Evolutionary conservation across 352 stramenopile genomes (phyloP).

Genomic region (Discostella stelligera): DNA sequence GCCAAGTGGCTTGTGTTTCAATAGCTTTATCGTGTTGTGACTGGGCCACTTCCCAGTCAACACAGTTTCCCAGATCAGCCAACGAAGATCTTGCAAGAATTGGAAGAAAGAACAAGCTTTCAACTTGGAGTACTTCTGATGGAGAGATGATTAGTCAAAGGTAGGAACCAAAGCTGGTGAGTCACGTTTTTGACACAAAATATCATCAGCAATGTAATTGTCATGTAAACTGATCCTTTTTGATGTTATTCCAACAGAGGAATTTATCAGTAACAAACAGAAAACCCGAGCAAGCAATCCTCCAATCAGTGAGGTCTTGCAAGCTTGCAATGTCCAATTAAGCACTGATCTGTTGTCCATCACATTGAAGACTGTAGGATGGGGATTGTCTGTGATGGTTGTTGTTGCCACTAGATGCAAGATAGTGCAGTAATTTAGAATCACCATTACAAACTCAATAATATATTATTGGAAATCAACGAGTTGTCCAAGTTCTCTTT

Average conservation of each 20-base stretch:
- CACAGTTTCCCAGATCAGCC: constrained; percentile 10
- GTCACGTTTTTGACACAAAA: constrained; percentile 7
- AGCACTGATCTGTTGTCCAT: constrained; percentile 22
- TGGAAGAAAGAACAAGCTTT: constrained; percentile 14
- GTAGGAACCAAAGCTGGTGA: background rate
- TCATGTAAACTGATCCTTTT: constrained; percentile 13
- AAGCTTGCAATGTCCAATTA: constrained; percentile 18
- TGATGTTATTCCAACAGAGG: constrained; percentile 9
- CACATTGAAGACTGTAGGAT: background rate
- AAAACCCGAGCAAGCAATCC: constrained; percentile 24
- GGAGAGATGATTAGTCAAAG: constrained; percentile 29
- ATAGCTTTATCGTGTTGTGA: constrained; percentile 15
- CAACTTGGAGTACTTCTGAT: constrained; percentile 30
- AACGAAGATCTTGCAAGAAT: constrained; percentile 11
- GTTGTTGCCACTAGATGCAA: background rate
- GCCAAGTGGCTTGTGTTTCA: constrained; percentile 15
- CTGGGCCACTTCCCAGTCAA: constrained; percentile 14
- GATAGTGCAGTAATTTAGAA: constrained; percentile 21
- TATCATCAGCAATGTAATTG: constrained; percentile 24
- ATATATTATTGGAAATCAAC: constrained; percentile 32
- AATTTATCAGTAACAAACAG: constrained; percentile 34
- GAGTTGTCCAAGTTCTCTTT: constrained; percentile 1
- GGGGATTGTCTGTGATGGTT: background rate
- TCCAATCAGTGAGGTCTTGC: constrained; percentile 9
- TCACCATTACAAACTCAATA: constrained; percentile 38